Evolutionary conservation across 1,284 basidiomycete genomes (phyloP).

Genomic region (Sparassis latifolia): DNA sequence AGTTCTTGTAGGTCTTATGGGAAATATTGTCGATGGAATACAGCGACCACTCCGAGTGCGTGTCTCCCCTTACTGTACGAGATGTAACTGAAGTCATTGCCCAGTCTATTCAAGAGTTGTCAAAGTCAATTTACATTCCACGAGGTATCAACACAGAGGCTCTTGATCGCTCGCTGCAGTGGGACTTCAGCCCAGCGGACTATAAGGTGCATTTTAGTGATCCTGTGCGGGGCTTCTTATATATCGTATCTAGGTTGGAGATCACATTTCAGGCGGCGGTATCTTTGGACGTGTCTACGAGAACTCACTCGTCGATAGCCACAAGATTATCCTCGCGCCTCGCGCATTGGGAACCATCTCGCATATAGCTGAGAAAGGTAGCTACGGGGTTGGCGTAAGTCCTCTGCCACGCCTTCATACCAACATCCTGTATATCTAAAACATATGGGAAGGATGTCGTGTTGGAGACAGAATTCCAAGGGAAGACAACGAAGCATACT

Average conservation of each 20-base stretch:
- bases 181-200: slow-evolving; percentile 92
- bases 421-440: background rate
- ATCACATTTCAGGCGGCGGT: slow-evolving; percentile 96
- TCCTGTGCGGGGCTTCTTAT: background rate
- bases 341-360: slow-evolving; percentile 95
- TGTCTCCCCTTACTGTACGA: slow-evolving; percentile 11
- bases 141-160: slow-evolving; percentile 97
- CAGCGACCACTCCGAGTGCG: slow-evolving; percentile 83
- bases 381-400: slow-evolving; percentile 85
- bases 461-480: slow-evolving; percentile 96
- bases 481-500: slow-evolving; percentile 88
- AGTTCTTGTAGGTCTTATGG: slow-evolving; percentile 75
- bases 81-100: slow-evolving; percentile 11
- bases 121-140: slow-evolving; percentile 98
- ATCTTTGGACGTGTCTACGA: slow-evolving; percentile 95
- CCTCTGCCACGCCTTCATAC: background rate
- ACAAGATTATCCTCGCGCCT: slow-evolving; percentile 96
- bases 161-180: slow-evolving; percentile 82
- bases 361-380: slow-evolving; percentile 90
- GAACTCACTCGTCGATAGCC: slow-evolving; percentile 93
- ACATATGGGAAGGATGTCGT: slow-evolving; percentile 70
- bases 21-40: slow-evolving; percentile 97
- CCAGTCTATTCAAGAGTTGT: slow-evolving; percentile 92
- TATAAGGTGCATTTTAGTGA: slow-evolving; percentile 53
- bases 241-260: slow-evolving; percentile 61